Evolutionary conservation across 352 stramenopile genomes (phyloP).

Genomic region (Globisporangium alternatum): DNA sequence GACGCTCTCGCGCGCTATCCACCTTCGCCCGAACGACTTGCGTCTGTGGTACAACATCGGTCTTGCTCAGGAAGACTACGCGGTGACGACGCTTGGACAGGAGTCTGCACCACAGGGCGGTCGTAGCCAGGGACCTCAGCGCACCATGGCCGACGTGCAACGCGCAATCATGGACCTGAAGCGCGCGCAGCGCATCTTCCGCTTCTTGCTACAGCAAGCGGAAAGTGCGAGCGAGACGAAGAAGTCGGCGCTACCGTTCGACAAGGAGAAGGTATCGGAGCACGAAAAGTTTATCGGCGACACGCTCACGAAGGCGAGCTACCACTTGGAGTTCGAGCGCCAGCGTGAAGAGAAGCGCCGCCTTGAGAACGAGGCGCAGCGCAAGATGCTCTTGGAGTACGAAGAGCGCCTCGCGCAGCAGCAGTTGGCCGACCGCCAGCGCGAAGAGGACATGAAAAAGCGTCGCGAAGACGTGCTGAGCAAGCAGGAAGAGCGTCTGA

Average conservation of each 20-base stretch:
- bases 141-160: conserved; percentile 87
- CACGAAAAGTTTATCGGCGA: conserved; percentile 87
- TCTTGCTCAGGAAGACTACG: conserved; percentile 85
- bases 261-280: conserved; percentile 86
- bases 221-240: conserved; percentile 54
- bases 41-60: conserved; percentile 86
- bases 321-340: conserved; percentile 88
- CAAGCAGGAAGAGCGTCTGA: conserved; percentile 82
- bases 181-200: conserved; percentile 80
- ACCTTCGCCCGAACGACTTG: conserved; percentile 77
- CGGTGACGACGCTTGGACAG: conserved; percentile 76
- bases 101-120: conserved; percentile 41
- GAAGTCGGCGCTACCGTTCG: conserved; percentile 68
- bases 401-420: conserved; percentile 74
- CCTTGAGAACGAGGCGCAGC: conserved; percentile 77
- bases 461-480: conserved; percentile 65
- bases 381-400: conserved; percentile 78
- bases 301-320: conserved; percentile 83
- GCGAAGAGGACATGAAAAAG: conserved; percentile 60
- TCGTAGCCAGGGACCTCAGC: conserved; percentile 47
- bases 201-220: conserved; percentile 70
- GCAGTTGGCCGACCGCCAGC: conserved; percentile 42
- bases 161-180: conserved; percentile 85
- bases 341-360: conserved; percentile 85
- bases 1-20: conserved; percentile 70